Conservation (phyloP, 106 monocot genomes). For the Phalaenopsis aphrodite region DNA sequence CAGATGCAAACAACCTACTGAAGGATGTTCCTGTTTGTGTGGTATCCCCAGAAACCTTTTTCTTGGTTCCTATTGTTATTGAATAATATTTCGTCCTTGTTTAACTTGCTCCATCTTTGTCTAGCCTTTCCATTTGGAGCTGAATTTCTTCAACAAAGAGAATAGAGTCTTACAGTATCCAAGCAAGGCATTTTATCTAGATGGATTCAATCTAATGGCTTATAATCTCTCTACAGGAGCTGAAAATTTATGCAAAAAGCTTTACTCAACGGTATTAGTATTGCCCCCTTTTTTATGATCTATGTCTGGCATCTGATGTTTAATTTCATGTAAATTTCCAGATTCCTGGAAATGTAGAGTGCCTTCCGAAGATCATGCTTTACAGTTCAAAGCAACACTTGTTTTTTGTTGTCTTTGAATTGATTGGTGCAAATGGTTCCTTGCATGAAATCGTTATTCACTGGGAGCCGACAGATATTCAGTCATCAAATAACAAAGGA, state of each 20-base stretch:
- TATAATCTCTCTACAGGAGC: constrained; percentile 82
- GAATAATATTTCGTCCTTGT: constrained; percentile 2
- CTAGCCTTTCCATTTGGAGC: constrained; percentile 93
- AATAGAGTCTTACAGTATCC: constrained; percentile 90
- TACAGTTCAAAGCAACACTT: constrained; percentile 96
- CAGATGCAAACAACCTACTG: constrained; percentile 51
- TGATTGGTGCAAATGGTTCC: constrained; percentile 50
- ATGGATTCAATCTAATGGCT: constrained; percentile 92
- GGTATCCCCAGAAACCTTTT: constrained; percentile 26
- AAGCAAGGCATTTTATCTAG: constrained; percentile 80
- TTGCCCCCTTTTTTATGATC: not conserved
- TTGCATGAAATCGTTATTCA: constrained; percentile 92
- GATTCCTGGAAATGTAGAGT: constrained; percentile 91
- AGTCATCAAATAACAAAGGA: constrained; percentile 72
- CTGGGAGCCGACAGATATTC: constrained; percentile 79
- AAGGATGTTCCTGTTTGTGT: constrained; percentile 90
- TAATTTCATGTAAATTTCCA: constrained; percentile 20
- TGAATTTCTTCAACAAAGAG: constrained; percentile 94
- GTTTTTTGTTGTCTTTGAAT: constrained; percentile 79
- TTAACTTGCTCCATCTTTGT: constrained; percentile 13
- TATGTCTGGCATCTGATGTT: not conserved
- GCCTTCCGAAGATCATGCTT: constrained; percentile 59
- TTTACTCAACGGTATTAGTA: constrained; percentile 66
- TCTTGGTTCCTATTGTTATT: not conserved
- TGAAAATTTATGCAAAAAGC: constrained; percentile 85